Base-by-base conservation (phyloP, 2,329 filamentous ascomycete species). In the Nigrospora osmanthi region DNA sequence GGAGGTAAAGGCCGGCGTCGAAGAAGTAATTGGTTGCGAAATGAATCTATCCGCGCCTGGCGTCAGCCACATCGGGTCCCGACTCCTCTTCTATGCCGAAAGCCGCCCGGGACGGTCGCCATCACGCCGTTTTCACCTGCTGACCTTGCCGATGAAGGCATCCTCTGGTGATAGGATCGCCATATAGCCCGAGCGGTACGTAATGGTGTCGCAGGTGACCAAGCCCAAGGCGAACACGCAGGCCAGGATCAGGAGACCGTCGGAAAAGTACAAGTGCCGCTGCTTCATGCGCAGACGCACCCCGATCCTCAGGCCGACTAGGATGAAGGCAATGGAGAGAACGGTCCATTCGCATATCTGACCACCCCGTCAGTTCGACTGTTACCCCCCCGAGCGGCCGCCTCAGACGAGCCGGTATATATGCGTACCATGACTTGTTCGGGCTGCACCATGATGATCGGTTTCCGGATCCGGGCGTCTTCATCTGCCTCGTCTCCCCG, bases 1-100 rank as follows among this genome's bases (percentile, higher is more conserved):
- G 48, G n/a, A 49, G 42, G 37, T 49, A 49, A n/a, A 49, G 45
- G 16, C 48, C 48, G 4, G 45, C 42, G 11, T 49, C 45, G 36
- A 47, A 49, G 32, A 46, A 38, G 36, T 43, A 49, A 16, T 49
- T 49, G 23, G 39, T 47, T 6, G 48, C 23, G 34, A 49, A 49
- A 7, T 45, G 46, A 12, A 49, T 35, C 48, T 49, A 34, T 28
- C 11, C 23, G 12, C 11, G 12, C 14, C 11, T 16, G 23, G 19
- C 17, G 42, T 38, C 34, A 33, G 42, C 33, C 16, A 5, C 32
- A 13, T 4, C 34, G 10, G 10, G 12, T 17, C 3, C 17, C 13
- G 3, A 14, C 5, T 6, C 23, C 9, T 28, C 23, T 28, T 7
- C 23, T 10, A 28, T 28, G 6, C 23, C 23, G 5, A 28, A 28